phyloP scores from a whole-genome alignment of 306 rosid genomes.

The Lathyrus sativus region DNA sequence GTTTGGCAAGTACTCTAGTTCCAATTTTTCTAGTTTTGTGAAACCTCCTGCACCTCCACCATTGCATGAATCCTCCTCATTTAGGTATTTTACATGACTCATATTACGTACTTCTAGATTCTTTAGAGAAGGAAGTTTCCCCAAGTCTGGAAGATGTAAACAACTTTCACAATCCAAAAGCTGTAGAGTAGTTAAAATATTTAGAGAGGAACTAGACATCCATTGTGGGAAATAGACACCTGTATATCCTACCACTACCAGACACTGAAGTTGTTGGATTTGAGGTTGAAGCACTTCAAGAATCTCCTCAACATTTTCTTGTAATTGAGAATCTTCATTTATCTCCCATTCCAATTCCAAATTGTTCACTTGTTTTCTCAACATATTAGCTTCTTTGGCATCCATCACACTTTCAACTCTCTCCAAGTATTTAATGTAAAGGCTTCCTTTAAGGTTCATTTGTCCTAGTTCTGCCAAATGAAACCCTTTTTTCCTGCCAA shows the following conservation, averaged over 20 bases:
- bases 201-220: slow-evolving; percentile 8
- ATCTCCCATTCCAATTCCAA: slow-evolving; percentile 21
- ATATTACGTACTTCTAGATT: background rate
- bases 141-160: background rate
- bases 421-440: slow-evolving; percentile 23
- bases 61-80: background rate
- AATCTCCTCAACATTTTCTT: slow-evolving; percentile 26
- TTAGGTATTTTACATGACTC: background rate
- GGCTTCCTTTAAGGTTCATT: slow-evolving; percentile 26
- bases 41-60: slow-evolving; percentile 18
- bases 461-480: slow-evolving; percentile 21
- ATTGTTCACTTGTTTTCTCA: background rate
- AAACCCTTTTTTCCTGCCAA: slow-evolving; percentile 28
- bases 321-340: background rate
- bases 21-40: slow-evolving; percentile 1
- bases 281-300: slow-evolving; percentile 37
- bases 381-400: slow-evolving; percentile 30
- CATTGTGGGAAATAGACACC: slow-evolving; percentile 20
- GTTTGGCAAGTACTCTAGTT: background rate
- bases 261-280: background rate
- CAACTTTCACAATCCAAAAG: background rate
- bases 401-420: slow-evolving; percentile 11
- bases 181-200: background rate
- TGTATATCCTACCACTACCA: background rate
- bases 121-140: slow-evolving; percentile 1